Evolutionary conservation across 192 early-diverging fungal genomes (phyloP), one percentile per base, ranked within the genome.

Genomic region (Coemansia reversa): DNA sequence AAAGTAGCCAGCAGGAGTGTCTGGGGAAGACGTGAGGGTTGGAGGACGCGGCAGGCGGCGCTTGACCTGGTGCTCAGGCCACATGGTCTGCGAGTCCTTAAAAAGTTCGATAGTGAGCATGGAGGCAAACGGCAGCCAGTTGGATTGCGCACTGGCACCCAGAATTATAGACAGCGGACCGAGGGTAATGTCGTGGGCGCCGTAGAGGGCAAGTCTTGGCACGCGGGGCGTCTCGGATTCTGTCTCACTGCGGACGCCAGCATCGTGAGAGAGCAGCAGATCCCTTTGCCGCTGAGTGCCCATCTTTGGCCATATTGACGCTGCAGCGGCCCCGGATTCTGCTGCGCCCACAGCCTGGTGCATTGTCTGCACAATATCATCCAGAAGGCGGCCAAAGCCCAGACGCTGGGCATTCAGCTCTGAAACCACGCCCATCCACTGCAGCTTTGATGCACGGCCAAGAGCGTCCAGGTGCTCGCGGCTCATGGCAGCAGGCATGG

Each of bases 81-180:
- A 11, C 20, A 7, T 16, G 47, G 2, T 35, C 23, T 32, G 18
- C 14, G 12, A 54, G 48, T 76, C 69, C 22, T 57, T 51, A 70
- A 76, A 76, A 39, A 76, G 66, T 52, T 81, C 77, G 35, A 80
- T 60, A 5, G 71, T 72, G 59, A 80, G 65, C 58, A 59, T 66
- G 14, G 77, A 61, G 9, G 72, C 77, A 59, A 66, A 80, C 30
- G 72, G 67, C 48, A 68, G 62, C 77, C 77, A 80, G 22, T 64
- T 32, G 7, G 22, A 33, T 23, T 19, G 22, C 25, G 19, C 32
- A 0, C 18, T 50, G 49, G 19, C 22, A 61, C 70, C 70, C 69
- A 76, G 65, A 30, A 67, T 67, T 12, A 66, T 42, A 2, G 69
- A 51, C 56, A 78, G 29, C 0, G 70, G 70, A 3, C 39, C 70